Evolutionary conservation across 495 filamentous ascomycete genomes (phyloP).

Genomic region (Tuber magnatum): DNA sequence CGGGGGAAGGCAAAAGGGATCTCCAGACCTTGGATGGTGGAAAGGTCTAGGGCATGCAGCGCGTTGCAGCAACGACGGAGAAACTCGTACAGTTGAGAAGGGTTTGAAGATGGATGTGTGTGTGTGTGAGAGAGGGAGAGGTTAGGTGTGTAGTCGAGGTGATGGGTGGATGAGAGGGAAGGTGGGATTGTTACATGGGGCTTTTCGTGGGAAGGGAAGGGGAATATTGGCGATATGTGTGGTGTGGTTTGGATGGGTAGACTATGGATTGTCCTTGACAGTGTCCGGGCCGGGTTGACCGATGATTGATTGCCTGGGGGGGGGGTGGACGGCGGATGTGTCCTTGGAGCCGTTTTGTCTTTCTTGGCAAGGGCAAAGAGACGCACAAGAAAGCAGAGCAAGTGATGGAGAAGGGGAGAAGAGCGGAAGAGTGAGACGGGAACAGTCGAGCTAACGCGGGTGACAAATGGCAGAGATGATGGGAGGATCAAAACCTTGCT

Average conservation of each 20-base stretch:
- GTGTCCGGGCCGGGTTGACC: neutral
- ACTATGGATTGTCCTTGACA: neutral
- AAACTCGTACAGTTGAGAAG: neutral
- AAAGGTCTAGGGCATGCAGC: neutral
- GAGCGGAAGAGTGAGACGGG: neutral
- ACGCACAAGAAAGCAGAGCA: neutral
- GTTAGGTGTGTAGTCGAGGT: neutral
- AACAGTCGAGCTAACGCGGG: neutral
- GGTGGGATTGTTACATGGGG: neutral
- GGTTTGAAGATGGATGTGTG: neutral
- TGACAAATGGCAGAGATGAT: neutral
- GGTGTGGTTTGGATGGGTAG: neutral
- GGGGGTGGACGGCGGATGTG: neutral
- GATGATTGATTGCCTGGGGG: neutral
- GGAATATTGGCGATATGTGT: neutral
- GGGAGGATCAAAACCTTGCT: neutral
- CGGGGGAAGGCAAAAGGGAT: constrained; percentile 10
- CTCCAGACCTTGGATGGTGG: neutral
- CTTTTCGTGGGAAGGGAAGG: neutral
- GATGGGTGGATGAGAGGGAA: neutral
- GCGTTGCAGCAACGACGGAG: neutral
- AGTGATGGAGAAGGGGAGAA: neutral
- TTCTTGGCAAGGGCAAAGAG: neutral
- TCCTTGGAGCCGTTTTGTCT: constrained; percentile 1
- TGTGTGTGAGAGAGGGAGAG: neutral